A percentile compares a stretch with the other conserved stretches of the same genome.
Evolutionary conservation across 2,329 filamentous ascomycete species (phyloP).

Genomic region (Pyricularia sp.): DNA sequence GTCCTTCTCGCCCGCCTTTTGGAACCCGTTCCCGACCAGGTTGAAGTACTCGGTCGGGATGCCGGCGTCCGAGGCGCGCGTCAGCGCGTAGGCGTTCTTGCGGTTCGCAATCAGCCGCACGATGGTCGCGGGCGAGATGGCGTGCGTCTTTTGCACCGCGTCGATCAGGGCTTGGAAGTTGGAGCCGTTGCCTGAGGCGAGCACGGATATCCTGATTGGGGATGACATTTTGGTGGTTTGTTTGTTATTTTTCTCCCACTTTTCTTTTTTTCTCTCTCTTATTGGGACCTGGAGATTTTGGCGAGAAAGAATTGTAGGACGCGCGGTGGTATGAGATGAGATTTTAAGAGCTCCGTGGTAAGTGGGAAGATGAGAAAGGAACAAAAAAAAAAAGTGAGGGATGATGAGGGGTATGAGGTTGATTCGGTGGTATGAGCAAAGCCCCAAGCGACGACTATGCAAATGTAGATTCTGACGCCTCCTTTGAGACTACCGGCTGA

Average conservation of each 20-base stretch:
- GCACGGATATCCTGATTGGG: conserved; percentile 42
- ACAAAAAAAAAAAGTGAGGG: neutral
- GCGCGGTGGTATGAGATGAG: neutral
- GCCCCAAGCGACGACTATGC: neutral
- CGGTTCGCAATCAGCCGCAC: conserved; percentile 35
- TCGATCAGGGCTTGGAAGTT: conserved; percentile 66
- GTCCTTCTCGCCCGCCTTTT: conserved; percentile 45
- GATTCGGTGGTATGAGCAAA: neutral
- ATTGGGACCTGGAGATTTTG: neutral
- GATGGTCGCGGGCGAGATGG: conserved; percentile 29
- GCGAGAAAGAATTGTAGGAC: neutral
- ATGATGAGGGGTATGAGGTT: neutral
- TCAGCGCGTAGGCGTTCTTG: conserved; percentile 30
- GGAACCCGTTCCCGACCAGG: conserved; percentile 57
- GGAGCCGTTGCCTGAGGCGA: conserved; percentile 61
- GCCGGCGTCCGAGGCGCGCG: conserved; percentile 28
- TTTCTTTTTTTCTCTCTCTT: neutral
- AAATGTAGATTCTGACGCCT: neutral
- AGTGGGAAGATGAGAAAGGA: neutral
- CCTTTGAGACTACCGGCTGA: neutral
- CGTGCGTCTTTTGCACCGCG: conserved; percentile 22
- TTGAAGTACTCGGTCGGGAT: conserved; percentile 77
- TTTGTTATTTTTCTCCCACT: neutral
- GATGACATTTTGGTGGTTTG: neutral
- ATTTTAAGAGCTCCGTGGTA: neutral